Base-by-base conservation (phyloP, 768 basidiomycete species). In the Kwoniella botswanensis region DNA sequence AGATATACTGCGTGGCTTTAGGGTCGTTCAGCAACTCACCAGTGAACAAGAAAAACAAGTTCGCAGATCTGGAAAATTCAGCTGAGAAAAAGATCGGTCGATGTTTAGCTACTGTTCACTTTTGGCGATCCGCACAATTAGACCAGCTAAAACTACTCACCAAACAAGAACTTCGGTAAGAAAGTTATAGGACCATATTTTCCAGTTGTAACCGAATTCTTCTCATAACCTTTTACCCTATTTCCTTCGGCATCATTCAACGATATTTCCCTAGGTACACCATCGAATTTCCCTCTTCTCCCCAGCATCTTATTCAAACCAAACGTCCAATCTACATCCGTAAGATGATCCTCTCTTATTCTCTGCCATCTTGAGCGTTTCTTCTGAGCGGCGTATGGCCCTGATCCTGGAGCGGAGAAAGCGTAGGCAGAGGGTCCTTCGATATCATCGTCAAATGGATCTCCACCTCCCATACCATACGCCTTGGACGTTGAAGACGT, bases 21-120 rank as follows among this genome's bases (percentile, higher is more conserved):
- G 26, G 55, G 10, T 35, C 17, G 12, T 18, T 13, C 12, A 18
- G 4, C 12, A 22, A 29, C 26, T 43, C 42, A 80, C 85, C 85
- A 41, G 96, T 98, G 86, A 99, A 98, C 69, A 99, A 87, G 87
- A 99, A 99, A 87, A 99, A 99, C 71, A 98, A 63, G 82, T 99
- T 98, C 75, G 97, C 96, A 82, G 98, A 98, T 88, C 97, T 93
- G 55, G 93, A 94, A 86, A 98, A 97, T 89, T 98, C 94, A 82
- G 96, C 95, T 96, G 84, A 6, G 61, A 35, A 29, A 42, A 29
- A 11, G 26, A 26, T 26, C 22, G 54, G 24, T 21, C 4, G 7
- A 22, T 54, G 17, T 21, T 71, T 67, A 74, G 69, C 43, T 29
- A 9, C 9, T 29, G 21, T 21, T 24, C 13, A 15, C 26, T 2